phyloP scores from a whole-genome alignment of 257 asterid genomes.

The Nicotiana tabacum region DNA sequence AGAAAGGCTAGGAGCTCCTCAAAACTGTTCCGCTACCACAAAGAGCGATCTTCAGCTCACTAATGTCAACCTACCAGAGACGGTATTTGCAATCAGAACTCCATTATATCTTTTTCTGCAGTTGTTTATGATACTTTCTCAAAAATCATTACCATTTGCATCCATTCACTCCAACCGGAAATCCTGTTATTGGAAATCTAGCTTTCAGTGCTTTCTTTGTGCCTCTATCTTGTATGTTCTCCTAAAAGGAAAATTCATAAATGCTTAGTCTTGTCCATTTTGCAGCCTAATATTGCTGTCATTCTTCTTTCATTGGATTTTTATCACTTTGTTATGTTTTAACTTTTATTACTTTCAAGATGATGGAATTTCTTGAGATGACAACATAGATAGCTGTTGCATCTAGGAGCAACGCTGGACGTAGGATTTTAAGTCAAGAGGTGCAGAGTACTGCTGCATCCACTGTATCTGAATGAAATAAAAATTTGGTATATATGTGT shows the following conservation, averaged over 20 bases:
- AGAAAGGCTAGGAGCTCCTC: conserved; percentile 82
- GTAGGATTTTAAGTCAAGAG: neutral
- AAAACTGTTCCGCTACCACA: conserved; percentile 88
- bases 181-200: neutral
- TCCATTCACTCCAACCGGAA: neutral
- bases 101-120: neutral
- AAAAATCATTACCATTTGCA: neutral
- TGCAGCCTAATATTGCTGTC: neutral
- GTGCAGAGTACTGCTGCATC: neutral
- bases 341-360: neutral
- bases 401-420: neutral
- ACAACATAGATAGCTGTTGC: neutral
- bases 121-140: neutral
- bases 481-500: neutral
- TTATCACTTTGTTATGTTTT: no score
- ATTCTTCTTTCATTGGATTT: no score
- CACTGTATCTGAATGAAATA: neutral
- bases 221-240: neutral
- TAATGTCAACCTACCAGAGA: conserved; percentile 46
- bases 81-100: conserved; percentile 33
- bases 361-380: neutral
- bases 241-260: neutral
- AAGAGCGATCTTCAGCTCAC: conserved; percentile 72
- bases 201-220: neutral
- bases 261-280: neutral